Conservation (phyloP, 441 rosid species). For the Euphorbia schlechtendalii region DNA sequence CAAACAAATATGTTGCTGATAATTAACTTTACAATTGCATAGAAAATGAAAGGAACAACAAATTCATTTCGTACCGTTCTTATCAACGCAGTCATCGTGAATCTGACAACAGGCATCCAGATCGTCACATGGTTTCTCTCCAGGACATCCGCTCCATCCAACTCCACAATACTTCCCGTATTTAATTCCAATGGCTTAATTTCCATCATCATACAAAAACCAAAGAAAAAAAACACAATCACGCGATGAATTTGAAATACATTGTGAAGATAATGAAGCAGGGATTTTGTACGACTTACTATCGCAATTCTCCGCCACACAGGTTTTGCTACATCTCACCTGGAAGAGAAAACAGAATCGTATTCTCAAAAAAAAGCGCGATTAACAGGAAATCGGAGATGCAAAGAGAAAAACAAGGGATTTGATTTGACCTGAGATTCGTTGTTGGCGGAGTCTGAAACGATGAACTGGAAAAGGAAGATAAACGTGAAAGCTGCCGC, state of each 20-base stretch:
- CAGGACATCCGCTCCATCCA: conserved; percentile 83
- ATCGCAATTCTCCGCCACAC: conserved; percentile 65
- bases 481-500: conserved; percentile 30
- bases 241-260: neutral
- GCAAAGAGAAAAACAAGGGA: neutral
- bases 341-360: neutral
- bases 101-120: conserved; percentile 84
- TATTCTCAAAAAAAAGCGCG: no score
- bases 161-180: conserved; percentile 93
- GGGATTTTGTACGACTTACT: conserved; percentile 33
- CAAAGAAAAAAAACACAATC: neutral
- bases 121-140: conserved; percentile 91
- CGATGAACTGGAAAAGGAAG: conserved; percentile 31
- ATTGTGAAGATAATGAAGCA: neutral
- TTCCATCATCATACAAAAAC: conserved; percentile 5
- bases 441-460: conserved; percentile 35
- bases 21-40: neutral
- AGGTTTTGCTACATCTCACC: conserved; percentile 59
- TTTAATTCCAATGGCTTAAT: conserved; percentile 55
- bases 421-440: conserved; percentile 37
- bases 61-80: conserved; percentile 38
- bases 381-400: neutral
- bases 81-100: conserved; percentile 77
- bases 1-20: neutral
- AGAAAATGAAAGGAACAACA: no score